Evolutionary conservation across 306 rosid genomes (phyloP).

Genomic region (Cucurbita argyrosperma): DNA sequence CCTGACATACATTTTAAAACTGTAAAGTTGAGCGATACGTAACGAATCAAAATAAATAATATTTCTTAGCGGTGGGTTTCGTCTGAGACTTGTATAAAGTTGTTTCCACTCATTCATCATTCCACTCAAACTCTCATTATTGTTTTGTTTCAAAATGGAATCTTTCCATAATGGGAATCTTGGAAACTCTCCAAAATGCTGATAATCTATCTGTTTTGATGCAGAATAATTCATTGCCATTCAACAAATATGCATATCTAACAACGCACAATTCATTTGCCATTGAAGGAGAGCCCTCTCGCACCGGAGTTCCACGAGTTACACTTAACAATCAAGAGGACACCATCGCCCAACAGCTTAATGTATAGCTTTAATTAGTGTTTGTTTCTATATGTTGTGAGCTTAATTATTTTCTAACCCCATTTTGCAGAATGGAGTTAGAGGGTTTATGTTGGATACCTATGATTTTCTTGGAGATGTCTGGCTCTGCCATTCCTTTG

Average conservation of each 20-base stretch:
- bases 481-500: constrained; percentile 84
- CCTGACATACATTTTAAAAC: no score
- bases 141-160: no score
- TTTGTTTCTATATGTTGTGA: not conserved
- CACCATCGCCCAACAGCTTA: constrained; percentile 60
- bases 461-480: constrained; percentile 66
- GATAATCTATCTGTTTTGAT: not conserved
- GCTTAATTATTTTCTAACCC: not conserved
- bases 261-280: constrained; percentile 78
- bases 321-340: constrained; percentile 62
- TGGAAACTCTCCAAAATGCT: no score
- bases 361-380: constrained; percentile 17
- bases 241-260: constrained; percentile 86
- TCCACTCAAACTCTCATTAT: no score
- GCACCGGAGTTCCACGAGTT: constrained; percentile 48
- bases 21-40: no score
- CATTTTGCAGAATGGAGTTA: constrained; percentile 53
- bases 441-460: constrained; percentile 69
- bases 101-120: no score
- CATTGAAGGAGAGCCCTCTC: constrained; percentile 55
- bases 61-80: no score
- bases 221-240: constrained; percentile 71
- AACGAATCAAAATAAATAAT: no score
- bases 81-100: no score
- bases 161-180: no score